These are phyloP conservation scores for Daedalea quercina DNA, from an alignment of 768 basidiomycete genomes.

Conservation along the genomic window DNA sequence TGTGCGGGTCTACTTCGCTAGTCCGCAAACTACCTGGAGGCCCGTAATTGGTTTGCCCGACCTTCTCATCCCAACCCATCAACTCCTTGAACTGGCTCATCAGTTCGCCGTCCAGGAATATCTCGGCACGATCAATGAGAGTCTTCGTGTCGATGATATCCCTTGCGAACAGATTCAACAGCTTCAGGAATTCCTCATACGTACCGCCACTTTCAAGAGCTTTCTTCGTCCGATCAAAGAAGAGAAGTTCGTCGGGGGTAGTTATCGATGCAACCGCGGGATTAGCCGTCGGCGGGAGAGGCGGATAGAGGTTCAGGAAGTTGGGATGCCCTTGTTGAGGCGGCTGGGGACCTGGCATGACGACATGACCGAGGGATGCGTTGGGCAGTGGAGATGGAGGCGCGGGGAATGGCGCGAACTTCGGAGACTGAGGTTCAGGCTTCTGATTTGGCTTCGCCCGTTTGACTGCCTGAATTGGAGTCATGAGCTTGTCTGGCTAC, in stretches of 20 bases:
- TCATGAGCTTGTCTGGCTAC: not conserved
- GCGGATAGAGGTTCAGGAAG: conserved; percentile 2
- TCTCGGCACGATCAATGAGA: conserved; percentile 72
- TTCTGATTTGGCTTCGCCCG: conserved; percentile 58
- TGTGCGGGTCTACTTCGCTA: conserved; percentile 67
- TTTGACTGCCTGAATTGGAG: conserved; percentile 41
- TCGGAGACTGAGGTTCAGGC: conserved; percentile 46
- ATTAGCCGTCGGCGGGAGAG: not conserved
- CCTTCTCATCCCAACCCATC: conserved; percentile 70
- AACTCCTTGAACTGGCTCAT: conserved; percentile 81
- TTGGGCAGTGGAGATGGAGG: conserved; percentile 28
- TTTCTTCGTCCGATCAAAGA: conserved; percentile 92
- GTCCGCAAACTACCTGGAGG: conserved; percentile 76
- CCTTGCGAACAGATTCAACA: conserved; percentile 84
- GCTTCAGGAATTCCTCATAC: conserved; percentile 92
- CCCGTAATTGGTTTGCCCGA: conserved; percentile 54
- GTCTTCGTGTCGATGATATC: conserved; percentile 86
- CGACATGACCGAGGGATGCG: conserved; percentile 3
- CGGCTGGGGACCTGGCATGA: conserved; percentile 11
- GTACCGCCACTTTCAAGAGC: conserved; percentile 66
- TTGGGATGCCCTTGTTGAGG: conserved; percentile 6
- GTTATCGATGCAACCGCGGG: not conserved
- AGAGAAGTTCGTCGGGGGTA: conserved; percentile 69
- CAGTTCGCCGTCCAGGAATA: conserved; percentile 78
- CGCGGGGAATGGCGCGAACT: conserved; percentile 36